A percentile compares a stretch with the other conserved stretches of the same genome.
Evolutionary conservation across 2,329 filamentous ascomycete genomes (phyloP).

Genomic region (Fusarium buxicola): DNA sequence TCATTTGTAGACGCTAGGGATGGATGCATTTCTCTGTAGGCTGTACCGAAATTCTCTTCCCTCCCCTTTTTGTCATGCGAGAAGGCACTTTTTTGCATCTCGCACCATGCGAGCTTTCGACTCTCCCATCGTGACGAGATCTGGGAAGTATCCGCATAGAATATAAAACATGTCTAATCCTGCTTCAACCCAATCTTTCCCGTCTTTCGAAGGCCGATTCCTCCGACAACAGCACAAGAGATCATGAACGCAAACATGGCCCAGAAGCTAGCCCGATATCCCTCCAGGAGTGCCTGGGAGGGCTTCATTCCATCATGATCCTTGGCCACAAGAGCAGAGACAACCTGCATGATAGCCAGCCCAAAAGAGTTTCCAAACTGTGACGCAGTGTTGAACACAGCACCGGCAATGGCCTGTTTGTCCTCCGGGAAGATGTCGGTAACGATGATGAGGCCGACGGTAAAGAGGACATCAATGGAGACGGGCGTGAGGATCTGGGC

Average conservation of each 20-base stretch:
- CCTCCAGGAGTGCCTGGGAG: constrained; percentile 55
- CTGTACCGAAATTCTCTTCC: no score
- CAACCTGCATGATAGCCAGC: constrained; percentile 59
- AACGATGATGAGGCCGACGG: constrained; percentile 65
- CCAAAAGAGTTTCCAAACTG: constrained; percentile 67
- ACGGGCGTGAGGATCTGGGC: constrained; percentile 57
- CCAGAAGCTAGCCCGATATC: constrained; percentile 64
- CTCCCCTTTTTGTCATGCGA: no score
- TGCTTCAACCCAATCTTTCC: constrained; percentile 55
- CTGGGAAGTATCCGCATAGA: no score
- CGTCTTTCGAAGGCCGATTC: constrained; percentile 49
- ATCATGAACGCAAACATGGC: constrained; percentile 61
- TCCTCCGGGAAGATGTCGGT: constrained; percentile 65
- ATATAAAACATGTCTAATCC: constrained; percentile 42
- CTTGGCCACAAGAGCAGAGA: constrained; percentile 55
- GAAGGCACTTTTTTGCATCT: no score
- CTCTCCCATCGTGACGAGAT: no score
- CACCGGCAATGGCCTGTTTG: constrained; percentile 69
- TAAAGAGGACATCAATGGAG: constrained; percentile 63
- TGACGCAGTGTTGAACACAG: constrained; percentile 69
- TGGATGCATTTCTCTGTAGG: no score
- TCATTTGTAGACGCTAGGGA: no score
- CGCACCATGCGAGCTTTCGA: no score
- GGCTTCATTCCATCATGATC: constrained; percentile 42
- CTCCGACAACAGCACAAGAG: constrained; percentile 53